phyloP scores from a whole-genome alignment of 176 grass and related monocot species.

The Chrysopogon serrulatus region DNA sequence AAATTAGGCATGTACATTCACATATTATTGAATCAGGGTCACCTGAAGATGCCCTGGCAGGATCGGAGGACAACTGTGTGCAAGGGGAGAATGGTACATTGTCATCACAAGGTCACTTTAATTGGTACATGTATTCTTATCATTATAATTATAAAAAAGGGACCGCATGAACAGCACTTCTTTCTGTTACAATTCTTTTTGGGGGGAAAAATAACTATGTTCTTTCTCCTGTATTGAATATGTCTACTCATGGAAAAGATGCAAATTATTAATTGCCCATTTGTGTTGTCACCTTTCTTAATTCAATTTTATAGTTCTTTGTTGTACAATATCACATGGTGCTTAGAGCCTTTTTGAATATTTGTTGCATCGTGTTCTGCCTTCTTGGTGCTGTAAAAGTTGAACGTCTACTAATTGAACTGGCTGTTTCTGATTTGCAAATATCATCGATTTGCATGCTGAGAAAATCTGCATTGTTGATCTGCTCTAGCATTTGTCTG shows the following conservation, averaged over 20 bases:
- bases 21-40: constrained; percentile 64
- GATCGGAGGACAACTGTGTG: constrained; percentile 50
- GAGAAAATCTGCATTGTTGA: not conserved
- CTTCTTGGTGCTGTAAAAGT: not conserved
- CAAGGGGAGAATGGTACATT: constrained; percentile 64
- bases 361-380: not conserved
- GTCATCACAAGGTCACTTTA: constrained; percentile 28
- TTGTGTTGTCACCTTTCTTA: not conserved
- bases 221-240: not conserved
- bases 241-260: not conserved
- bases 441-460: not conserved
- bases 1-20: constrained; percentile 65
- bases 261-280: not conserved
- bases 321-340: not conserved
- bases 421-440: not conserved
- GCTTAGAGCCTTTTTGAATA: not conserved
- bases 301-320: not conserved
- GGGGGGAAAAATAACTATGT: too few species aligned
- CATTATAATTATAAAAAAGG: not conserved
- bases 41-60: constrained; percentile 60
- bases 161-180: not conserved
- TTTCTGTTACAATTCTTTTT: not conserved
- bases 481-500: not conserved
- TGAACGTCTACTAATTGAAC: not conserved
- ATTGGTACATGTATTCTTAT: not conserved